Base-by-base conservation (phyloP, 805 yeast genomes). In the Candida incommunis region DNA sequence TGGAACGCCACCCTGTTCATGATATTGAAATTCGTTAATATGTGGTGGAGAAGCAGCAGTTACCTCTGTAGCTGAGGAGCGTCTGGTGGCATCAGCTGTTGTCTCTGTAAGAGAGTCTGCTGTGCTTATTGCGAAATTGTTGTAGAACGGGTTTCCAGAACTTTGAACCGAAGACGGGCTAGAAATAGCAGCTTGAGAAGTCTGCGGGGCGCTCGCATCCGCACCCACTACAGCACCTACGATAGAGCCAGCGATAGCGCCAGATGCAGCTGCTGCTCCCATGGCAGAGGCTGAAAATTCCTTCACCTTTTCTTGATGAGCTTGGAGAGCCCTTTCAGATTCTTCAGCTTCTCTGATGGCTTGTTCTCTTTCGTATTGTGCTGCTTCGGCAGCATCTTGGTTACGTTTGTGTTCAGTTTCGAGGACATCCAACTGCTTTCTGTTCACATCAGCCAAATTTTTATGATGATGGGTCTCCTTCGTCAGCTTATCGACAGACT, bases 371-470 rank as follows among this genome's bases (percentile, higher is more conserved):
- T 54, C 56, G 21, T 53, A 54, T 46, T 47, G 60, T 25, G 51
- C 46, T 23, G 50, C 23, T 23, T 45, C 57, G 26, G 70, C 64
- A 49, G 72, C 74, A 22, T 59, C 62, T 51, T 67, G 66, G n/a
- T 74, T 56, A 25, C 65, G 66, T 18, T 62, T 57, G 20, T 68
- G 67, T 41, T 73, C 74, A 20, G 73, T 62, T 51, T 82, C 71
- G n/a, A 74, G 65, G 3, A 82, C 76, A 35, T 75, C 79, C 42
- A 80, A 69, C 58, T 87, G 95, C 37, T 81, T 78, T 45, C 75
- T 68, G 53, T 75, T 75, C 35, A 85, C 84, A 40, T 80, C 72
- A 20, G 72, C 68, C 52, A 82, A 67, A 44, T 82, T 80, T 45
- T 70, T 68, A 25, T 82, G 76, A 53, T 79, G 80, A 50, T 72